Evolutionary conservation across 306 rosid species (phyloP), one percentile per base, ranked within the genome.

Genomic region (Fragaria vesca): DNA sequence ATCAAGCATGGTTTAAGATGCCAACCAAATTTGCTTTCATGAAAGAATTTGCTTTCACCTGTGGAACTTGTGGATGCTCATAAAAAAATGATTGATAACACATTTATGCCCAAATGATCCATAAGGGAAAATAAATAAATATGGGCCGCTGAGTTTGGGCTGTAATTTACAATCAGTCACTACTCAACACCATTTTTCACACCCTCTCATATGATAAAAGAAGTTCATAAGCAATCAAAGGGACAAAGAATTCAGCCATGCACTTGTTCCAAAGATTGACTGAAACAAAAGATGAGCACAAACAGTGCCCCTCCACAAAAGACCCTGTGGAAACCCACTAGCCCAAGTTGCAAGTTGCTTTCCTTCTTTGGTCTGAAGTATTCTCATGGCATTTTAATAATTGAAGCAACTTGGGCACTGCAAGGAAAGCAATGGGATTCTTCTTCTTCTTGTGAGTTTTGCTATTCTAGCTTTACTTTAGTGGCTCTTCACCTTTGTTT

Each of bases 281-380:
- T 21, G 30, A 57, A 21, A n/a, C 30, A 57, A 21, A 57, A 57
- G 63, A 57, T 57, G 30, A 55, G 5, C 4, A 55, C n/a, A 55
- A 30, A 55, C 62, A 16, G 34, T 1, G 7, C 7, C 34, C 70
- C 69, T 81, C 46, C 68, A 63, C 72, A 45, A 74, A 74, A 34
- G 42, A 57, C 43, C 57, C 17, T 32, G 76, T 61, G 82, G 84
- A 72, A 65, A 63, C 58, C 66, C 76, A 76, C 55, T 69, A 50
- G 15, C 62, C 38, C 78, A 66, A 70, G 80, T 77, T 57, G 81
- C 78, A 66, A 70, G 80, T 77, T 57, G 81, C 72, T 61, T 11
- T 77, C 62, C 69, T 63, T 79, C 70, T 46, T 54, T n/a, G 45
- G 54, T 9, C 60, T 40, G n/a, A 73, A 76, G 43, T 68, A 80